Conservation (phyloP, 352 stramenopile genomes). For the Discostella stelligera region DNA sequence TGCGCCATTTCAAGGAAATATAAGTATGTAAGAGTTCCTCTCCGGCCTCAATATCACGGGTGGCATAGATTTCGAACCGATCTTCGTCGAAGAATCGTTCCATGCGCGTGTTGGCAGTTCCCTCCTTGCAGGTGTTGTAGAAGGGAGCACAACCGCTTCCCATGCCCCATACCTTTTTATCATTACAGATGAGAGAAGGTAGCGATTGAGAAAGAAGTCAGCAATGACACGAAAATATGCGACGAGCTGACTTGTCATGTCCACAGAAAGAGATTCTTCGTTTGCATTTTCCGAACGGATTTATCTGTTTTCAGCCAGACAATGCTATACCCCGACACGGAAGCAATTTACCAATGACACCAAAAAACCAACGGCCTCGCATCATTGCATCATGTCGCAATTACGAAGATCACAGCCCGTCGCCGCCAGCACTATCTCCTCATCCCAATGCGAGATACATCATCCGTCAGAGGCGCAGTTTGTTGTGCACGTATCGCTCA, state of each 20-base stretch:
- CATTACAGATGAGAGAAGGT: background rate
- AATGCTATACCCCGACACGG: background rate
- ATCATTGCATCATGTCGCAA: no score
- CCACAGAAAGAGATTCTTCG: background rate
- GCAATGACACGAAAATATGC: constrained; percentile 1
- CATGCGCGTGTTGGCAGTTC: constrained; percentile 71
- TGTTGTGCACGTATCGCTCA: constrained; percentile 25
- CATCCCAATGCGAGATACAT: background rate
- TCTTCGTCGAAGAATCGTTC: constrained; percentile 72
- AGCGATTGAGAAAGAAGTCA: background rate
- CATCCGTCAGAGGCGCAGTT: background rate
- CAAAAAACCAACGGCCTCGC: background rate
- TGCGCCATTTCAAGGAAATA: constrained; percentile 70
- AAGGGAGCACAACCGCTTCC: constrained; percentile 64
- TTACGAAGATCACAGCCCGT: no score
- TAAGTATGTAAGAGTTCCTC: constrained; percentile 77
- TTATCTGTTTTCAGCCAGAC: background rate
- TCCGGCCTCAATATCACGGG: constrained; percentile 61
- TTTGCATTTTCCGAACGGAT: background rate
- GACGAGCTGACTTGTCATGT: background rate
- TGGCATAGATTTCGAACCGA: constrained; percentile 69
- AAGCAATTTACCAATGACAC: background rate
- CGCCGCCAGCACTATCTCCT: no score
- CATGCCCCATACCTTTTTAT: constrained; percentile 64
- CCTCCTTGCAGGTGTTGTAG: constrained; percentile 72